Conservation (phyloP, 1,284 basidiomycete genomes). For the Trichosporon asahii region DNA sequence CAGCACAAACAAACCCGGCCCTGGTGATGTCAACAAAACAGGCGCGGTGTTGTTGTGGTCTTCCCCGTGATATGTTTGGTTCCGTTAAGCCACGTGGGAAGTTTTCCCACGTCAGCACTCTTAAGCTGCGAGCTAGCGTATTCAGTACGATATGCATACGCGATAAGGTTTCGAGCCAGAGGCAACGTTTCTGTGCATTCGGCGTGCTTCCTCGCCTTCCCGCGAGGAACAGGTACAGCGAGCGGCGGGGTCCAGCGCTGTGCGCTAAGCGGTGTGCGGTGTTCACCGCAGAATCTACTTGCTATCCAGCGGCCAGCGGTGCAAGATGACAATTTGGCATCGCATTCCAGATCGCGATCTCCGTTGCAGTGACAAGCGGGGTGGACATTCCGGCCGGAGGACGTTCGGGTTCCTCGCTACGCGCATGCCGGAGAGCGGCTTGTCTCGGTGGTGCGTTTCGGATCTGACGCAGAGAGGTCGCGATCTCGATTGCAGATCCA, state of each 20-base stretch:
- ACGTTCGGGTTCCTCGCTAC: not conserved
- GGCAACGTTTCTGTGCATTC: not conserved
- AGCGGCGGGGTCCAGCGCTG: no score
- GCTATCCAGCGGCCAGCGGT: no score
- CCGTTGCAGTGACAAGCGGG: not conserved
- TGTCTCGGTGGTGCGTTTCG: no score
- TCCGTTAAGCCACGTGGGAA: not conserved
- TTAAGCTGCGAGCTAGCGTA: not conserved
- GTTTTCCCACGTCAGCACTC: not conserved
- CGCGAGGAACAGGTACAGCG: not conserved
- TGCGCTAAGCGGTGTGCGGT: no score
- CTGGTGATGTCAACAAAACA: constrained; percentile 10
- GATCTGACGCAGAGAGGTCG: not conserved
- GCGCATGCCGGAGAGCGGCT: not conserved
- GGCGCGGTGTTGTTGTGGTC: constrained; percentile 3
- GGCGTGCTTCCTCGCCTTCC: not conserved
- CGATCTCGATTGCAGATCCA: not conserved
- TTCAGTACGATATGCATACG: not conserved
- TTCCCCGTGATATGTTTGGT: not conserved
- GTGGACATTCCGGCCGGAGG: not conserved
- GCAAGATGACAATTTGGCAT: no score
- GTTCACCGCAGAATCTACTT: no score
- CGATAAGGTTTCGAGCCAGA: not conserved
- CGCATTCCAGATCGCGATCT: not conserved
- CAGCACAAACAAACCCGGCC: constrained; percentile 7